phyloP scores from a whole-genome alignment of 78 protist species.

The Dictyostelium capitatum region DNA sequence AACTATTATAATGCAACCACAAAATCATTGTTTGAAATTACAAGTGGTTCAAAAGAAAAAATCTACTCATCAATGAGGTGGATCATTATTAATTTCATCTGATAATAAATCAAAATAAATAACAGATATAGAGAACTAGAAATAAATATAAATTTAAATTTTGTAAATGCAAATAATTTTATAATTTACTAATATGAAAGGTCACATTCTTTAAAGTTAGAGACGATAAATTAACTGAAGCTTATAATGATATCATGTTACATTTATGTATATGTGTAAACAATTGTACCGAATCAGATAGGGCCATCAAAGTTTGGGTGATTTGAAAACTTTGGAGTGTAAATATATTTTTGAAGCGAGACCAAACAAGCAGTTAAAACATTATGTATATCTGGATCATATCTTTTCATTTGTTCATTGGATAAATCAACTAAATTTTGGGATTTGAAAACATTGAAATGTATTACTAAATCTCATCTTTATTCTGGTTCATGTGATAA shows the following conservation, averaged over 20 bases:
- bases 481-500: conserved; percentile 77
- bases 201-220: no score
- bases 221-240: conserved; percentile 35
- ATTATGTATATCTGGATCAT: conserved; percentile 54
- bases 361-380: conserved; percentile 59
- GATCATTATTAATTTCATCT: conserved; percentile 8
- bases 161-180: background rate
- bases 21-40: background rate
- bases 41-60: background rate
- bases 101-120: conserved; percentile 35
- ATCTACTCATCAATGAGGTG: background rate
- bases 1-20: background rate
- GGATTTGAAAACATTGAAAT: conserved; percentile 76
- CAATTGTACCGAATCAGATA: conserved; percentile 70
- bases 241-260: conserved; percentile 56
- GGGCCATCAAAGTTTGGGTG: conserved; percentile 66
- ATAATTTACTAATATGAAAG: no score
- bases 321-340: conserved; percentile 55
- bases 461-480: conserved; percentile 55
- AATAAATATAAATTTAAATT: background rate
- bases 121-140: conserved; percentile 31
- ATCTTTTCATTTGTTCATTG: conserved; percentile 78
- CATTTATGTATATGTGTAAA: conserved; percentile 52
- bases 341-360: conserved; percentile 61
- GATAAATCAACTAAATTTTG: conserved; percentile 82